Conservation (phyloP, 306 rosid genomes). For the Cotoneaster glaucophyllus region DNA sequence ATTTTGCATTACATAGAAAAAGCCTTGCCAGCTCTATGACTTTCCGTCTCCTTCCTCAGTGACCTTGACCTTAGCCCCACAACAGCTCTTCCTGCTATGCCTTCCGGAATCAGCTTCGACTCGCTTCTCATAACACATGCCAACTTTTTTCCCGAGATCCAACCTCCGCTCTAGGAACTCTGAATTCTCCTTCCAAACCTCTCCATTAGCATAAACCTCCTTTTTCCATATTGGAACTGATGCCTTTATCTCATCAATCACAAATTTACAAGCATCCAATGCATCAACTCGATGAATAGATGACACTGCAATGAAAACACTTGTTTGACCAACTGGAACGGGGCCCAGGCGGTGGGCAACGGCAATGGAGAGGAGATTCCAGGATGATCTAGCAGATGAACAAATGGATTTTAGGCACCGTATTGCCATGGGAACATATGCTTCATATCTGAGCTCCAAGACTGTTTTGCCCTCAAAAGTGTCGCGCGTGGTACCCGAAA, state of each 20-base stretch:
- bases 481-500: constrained; percentile 69
- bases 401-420: constrained; percentile 61
- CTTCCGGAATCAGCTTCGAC: constrained; percentile 19
- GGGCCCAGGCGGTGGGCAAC: constrained; percentile 77
- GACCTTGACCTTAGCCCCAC: constrained; percentile 54
- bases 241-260: constrained; percentile 83
- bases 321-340: constrained; percentile 70
- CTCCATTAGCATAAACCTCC: constrained; percentile 86
- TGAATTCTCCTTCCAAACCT: constrained; percentile 87
- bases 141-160: constrained; percentile 44
- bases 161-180: constrained; percentile 72
- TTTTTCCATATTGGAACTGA: constrained; percentile 94
- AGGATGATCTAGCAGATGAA: constrained; percentile 63
- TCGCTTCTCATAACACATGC: constrained; percentile 12
- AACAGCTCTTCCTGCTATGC: constrained; percentile 41
- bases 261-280: constrained; percentile 67
- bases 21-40: no score
- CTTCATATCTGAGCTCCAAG: constrained; percentile 73
- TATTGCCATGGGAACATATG: constrained; percentile 83
- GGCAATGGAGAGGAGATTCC: constrained; percentile 77
- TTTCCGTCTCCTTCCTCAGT: constrained; percentile 23
- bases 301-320: constrained; percentile 65
- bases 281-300: constrained; percentile 77
- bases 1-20: no score
- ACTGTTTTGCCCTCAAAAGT: constrained; percentile 78